Conservation (phyloP, 2,329 filamentous ascomycete genomes). For the Hypoxylon sp. region DNA sequence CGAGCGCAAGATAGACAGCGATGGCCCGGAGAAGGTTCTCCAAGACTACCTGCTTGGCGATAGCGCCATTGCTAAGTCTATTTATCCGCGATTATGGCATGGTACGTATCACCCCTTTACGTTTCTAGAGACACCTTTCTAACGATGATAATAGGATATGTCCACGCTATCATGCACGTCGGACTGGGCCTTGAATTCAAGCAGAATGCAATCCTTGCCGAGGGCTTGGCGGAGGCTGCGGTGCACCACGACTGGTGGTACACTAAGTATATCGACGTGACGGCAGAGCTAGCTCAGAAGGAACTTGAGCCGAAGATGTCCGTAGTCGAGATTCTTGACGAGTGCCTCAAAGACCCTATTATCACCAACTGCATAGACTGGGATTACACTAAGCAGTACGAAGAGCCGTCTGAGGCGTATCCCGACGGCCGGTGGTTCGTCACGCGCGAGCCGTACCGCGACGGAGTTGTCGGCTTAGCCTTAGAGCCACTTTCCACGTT, state of each 20-base stretch:
- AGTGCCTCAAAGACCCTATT: slow-evolving; percentile 2
- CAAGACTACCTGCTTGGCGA: slow-evolving; percentile 3
- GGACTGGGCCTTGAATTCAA: slow-evolving; percentile 2
- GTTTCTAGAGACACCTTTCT: neutral
- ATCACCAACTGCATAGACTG: slow-evolving; percentile 5
- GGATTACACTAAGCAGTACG: slow-evolving; percentile 3
- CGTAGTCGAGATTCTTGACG: slow-evolving; percentile 1
- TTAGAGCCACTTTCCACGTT: neutral
- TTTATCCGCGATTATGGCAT: slow-evolving; percentile 2
- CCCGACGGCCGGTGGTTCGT: slow-evolving; percentile 5
- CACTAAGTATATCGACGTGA: slow-evolving; percentile 1
- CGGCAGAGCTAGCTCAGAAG: neutral
- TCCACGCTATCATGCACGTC: slow-evolving; percentile 2
- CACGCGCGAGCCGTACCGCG: neutral
- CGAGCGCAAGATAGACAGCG: neutral
- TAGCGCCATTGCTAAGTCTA: slow-evolving; percentile 5
- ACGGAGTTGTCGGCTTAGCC: neutral
- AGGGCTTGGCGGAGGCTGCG: slow-evolving; percentile 3
- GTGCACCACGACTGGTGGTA: slow-evolving; percentile 10
- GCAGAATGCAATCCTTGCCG: neutral
- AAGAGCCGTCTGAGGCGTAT: neutral
- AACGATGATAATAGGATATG: slow-evolving; percentile 1
- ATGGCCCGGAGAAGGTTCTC: neutral
- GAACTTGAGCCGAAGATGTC: neutral
- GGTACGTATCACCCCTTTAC: neutral